phyloP scores from a whole-genome alignment of 306 rosid genomes.

The Pterocarpus macrocarpus region DNA sequence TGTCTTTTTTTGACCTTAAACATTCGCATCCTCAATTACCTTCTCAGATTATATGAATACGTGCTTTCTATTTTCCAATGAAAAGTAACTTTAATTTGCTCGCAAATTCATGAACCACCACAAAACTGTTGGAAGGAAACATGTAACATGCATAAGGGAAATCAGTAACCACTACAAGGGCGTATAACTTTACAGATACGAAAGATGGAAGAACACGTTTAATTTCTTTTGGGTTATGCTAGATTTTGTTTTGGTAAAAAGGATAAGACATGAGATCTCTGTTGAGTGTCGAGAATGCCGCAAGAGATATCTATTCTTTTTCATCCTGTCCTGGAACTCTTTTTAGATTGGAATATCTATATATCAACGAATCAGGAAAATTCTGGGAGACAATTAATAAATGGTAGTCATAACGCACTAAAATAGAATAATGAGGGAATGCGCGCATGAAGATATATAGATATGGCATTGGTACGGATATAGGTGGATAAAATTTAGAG shows the following conservation, averaged over 20 bases:
- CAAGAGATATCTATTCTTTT: background rate
- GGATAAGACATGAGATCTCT: background rate
- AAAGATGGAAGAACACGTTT: background rate
- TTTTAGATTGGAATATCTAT: background rate
- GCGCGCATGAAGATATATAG: background rate
- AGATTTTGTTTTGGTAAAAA: background rate
- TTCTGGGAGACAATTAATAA: background rate
- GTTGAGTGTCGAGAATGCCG: background rate
- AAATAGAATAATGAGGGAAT: background rate
- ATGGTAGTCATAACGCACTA: slow-evolving; percentile 17
- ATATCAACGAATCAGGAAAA: background rate
- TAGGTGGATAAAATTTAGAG: background rate
- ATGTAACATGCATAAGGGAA: background rate
- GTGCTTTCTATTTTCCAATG: no score
- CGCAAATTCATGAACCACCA: background rate
- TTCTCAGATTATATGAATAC: no score
- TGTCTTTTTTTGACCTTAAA: no score
- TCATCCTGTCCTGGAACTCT: background rate
- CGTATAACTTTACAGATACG: background rate
- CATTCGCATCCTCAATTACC: no score
- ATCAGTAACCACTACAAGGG: background rate
- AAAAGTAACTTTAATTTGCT: background rate
- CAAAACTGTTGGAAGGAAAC: background rate
- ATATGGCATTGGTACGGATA: slow-evolving; percentile 14
- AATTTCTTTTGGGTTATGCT: background rate